phyloP scores from a whole-genome alignment of 495 filamentous ascomycete genomes.

The Trichoderma virens region DNA sequence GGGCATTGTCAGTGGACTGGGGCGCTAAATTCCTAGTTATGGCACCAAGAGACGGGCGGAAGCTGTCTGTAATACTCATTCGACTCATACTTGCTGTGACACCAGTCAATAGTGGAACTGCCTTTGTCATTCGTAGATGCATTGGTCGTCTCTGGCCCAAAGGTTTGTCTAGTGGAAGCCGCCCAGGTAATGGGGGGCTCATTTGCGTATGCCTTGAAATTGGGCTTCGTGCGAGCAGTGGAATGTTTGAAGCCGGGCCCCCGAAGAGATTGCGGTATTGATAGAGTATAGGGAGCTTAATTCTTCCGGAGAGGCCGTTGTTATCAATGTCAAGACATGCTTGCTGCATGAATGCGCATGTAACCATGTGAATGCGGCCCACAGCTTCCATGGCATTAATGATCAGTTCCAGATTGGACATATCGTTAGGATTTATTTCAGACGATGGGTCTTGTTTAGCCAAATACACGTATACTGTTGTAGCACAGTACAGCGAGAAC shows the following conservation, averaged over 20 bases:
- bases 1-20: not conserved
- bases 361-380: constrained; percentile 27
- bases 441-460: constrained; percentile 19
- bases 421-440: constrained; percentile 6
- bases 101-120: not conserved
- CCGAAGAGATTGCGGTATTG: not conserved
- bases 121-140: not conserved
- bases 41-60: not conserved
- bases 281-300: not conserved
- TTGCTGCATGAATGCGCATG: constrained; percentile 33
- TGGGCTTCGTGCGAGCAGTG: constrained; percentile 29
- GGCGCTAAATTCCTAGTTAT: not conserved
- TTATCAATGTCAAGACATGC: constrained; percentile 30
- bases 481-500: constrained; percentile 35
- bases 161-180: constrained; percentile 26
- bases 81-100: not conserved
- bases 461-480: constrained; percentile 30
- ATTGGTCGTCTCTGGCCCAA: constrained; percentile 13
- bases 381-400: constrained; percentile 31
- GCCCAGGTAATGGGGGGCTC: constrained; percentile 27
- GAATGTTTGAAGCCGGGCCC: constrained; percentile 26
- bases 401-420: constrained; percentile 31
- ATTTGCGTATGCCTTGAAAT: constrained; percentile 23
- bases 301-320: constrained; percentile 21
- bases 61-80: not conserved